phyloP scores from a whole-genome alignment of 495 filamentous ascomycete genomes.

The Rhypophila decipiens region DNA sequence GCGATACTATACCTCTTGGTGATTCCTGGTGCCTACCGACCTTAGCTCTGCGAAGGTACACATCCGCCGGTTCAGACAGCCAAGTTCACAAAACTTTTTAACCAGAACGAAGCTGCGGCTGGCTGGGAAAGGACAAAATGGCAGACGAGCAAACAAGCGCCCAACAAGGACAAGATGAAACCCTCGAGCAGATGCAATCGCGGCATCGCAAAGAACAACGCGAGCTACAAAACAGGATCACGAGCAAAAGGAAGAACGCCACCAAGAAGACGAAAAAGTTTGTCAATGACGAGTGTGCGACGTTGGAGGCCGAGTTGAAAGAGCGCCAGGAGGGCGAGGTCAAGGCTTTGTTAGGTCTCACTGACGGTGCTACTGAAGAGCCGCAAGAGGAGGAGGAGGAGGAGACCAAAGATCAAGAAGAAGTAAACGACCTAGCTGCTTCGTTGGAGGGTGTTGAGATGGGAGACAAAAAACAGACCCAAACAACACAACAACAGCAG shows the following conservation, averaged over 20 bases:
- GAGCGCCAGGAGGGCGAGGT: slow-evolving; percentile 63
- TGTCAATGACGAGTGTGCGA: slow-evolving; percentile 76
- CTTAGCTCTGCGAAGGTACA: no score
- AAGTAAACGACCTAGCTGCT: slow-evolving; percentile 7
- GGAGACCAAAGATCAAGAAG: background rate
- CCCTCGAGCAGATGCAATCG: slow-evolving; percentile 66
- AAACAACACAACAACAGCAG: slow-evolving; percentile 13
- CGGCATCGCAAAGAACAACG: slow-evolving; percentile 84
- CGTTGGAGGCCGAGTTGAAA: slow-evolving; percentile 61
- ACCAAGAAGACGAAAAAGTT: slow-evolving; percentile 93
- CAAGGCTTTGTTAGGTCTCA: slow-evolving; percentile 52
- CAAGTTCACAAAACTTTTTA: no score
- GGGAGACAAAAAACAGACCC: no score
- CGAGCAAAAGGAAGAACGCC: slow-evolving; percentile 90
- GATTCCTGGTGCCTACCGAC: no score
- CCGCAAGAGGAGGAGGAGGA: slow-evolving; percentile 1
- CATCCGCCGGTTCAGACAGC: no score
- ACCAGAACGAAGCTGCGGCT: no score
- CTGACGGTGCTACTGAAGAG: slow-evolving; percentile 16
- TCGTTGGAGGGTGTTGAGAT: slow-evolving; percentile 13
- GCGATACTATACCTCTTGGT: no score
- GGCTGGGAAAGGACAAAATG: no score
- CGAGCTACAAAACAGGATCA: slow-evolving; percentile 76
- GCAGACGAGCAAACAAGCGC: no score
- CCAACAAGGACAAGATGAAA: no score